Evolutionary conservation across 495 filamentous ascomycete genomes (phyloP), one percentile per base, ranked within the genome.

Genomic region (Penicillium chermesinum): DNA sequence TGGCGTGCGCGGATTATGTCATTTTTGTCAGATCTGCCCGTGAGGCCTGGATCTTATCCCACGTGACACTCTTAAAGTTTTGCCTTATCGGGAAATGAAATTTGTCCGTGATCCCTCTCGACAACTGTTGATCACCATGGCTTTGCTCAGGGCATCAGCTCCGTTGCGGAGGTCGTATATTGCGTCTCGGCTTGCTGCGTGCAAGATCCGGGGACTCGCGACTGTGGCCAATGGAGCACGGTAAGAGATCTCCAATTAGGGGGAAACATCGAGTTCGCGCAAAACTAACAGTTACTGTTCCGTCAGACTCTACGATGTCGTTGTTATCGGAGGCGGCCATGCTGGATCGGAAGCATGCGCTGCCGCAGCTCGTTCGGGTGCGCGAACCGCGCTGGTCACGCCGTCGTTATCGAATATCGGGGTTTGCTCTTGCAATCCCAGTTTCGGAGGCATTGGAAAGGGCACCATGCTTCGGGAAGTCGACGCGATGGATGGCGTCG

Each of bases 381-480:
- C 94, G 42, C 82, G 84, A 40, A 98, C 93, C 4, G 90, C 87
- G 3, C 78, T 98, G 46, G 76, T 98, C 32, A 98, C 93, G 3
- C 91, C 88, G 27, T 86, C 82, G 47, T 61, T 90, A 45, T 82
- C 88, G 41, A 95, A 96, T 58, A 85, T 98, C 20, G 93, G 93
- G 30, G 86, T 91, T 16, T 97, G 94, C 69, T 96, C 91, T 42
- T 98, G 93, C 73, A 98, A 98, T 66, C 93, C 93, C 20, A 93
- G 87, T 48, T 95, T 98, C 63, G 93, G 93, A 38, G 93, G 93
- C 25, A 98, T 98, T 55, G 93, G 93, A n/a, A 98, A 98, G 66
- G 93, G 93, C 8, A 96, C 87, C 13, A 97, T 98, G 77, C 72
- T 98, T 27, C 84, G 91, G 2, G 93, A 98, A 65, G 83, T 98